Evolutionary conservation across 352 stramenopile genomes (phyloP).

Genomic region (Hyaloperonospora brassicae): DNA sequence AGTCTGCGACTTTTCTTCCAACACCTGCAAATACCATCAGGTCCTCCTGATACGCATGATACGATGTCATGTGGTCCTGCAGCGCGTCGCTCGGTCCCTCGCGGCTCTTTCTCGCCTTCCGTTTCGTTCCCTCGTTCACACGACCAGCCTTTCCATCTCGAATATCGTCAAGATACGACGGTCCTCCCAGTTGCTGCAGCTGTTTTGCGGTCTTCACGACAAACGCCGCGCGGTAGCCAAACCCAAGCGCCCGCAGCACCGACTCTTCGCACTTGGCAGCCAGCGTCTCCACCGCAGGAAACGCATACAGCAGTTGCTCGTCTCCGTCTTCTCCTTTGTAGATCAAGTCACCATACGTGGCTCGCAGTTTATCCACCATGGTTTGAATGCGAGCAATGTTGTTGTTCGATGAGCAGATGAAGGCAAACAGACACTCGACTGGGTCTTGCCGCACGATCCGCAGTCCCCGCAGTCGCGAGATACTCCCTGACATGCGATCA

Average conservation of each 20-base stretch:
- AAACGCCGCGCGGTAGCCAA: constrained; percentile 88
- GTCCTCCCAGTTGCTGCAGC: constrained; percentile 52
- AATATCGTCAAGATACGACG: constrained; percentile 52
- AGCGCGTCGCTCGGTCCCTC: neutral
- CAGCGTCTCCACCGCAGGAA: constrained; percentile 84
- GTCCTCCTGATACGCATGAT: constrained; percentile 41
- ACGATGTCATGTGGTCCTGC: constrained; percentile 1
- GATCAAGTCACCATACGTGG: constrained; percentile 79
- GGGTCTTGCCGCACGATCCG: constrained; percentile 91
- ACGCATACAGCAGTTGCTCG: constrained; percentile 67
- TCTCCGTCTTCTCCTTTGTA: constrained; percentile 12
- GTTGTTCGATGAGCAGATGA: constrained; percentile 98
- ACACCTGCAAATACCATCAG: constrained; percentile 78
- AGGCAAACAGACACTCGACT: constrained; percentile 94
- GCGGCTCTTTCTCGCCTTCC: neutral
- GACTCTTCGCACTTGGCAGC: constrained; percentile 57
- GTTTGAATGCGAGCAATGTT: constrained; percentile 95
- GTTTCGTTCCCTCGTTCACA: constrained; percentile 13
- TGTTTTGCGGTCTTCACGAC: constrained; percentile 77
- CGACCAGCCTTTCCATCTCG: constrained; percentile 21
- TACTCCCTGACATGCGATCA: constrained; percentile 62
- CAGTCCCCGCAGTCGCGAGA: constrained; percentile 76
- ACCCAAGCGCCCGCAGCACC: constrained; percentile 76
- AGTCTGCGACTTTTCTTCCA: constrained; percentile 95
- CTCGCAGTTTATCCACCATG: constrained; percentile 89